phyloP scores from a whole-genome alignment of 345 rosid genomes.

The Gossypium longicalyx region DNA sequence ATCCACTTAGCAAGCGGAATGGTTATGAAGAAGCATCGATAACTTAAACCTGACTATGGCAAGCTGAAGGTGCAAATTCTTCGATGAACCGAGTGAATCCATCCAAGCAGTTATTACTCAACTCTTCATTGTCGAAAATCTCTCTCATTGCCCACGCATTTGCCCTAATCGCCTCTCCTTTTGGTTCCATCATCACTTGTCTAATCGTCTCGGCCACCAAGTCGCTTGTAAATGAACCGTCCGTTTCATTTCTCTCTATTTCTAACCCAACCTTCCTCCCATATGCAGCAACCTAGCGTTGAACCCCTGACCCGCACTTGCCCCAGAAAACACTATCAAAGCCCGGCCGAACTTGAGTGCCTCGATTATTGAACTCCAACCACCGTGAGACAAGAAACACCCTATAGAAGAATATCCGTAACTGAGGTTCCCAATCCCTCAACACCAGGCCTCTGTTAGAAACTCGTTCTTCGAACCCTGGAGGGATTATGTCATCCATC shows the following conservation, averaged over 20 bases:
- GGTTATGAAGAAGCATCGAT: background rate
- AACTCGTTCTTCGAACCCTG: constrained; percentile 9
- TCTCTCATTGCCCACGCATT: constrained; percentile 26
- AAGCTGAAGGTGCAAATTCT: background rate
- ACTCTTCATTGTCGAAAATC: constrained; percentile 17
- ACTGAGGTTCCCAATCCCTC: constrained; percentile 42
- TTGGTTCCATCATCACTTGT: constrained; percentile 29
- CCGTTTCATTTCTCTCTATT: constrained; percentile 26
- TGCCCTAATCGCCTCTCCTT: constrained; percentile 18
- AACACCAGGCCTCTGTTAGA: constrained; percentile 1
- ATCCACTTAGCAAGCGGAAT: no score
- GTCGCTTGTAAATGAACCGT: constrained; percentile 30
- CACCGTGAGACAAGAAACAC: constrained; percentile 30
- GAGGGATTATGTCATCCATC: background rate
- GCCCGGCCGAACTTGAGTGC: constrained; percentile 46
- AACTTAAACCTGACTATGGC: background rate
- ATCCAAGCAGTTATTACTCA: constrained; percentile 7
- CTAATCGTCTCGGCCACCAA: constrained; percentile 18
- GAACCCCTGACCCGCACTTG: constrained; percentile 36
- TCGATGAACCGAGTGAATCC: constrained; percentile 17
- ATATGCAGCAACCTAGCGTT: constrained; percentile 34
- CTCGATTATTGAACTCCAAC: constrained; percentile 31
- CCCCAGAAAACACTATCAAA: constrained; percentile 42
- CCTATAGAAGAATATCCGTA: constrained; percentile 37
- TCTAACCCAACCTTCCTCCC: constrained; percentile 45